Base-by-base conservation (phyloP, 1,284 basidiomycete species). In the Pisolithus thermaeus region DNA sequence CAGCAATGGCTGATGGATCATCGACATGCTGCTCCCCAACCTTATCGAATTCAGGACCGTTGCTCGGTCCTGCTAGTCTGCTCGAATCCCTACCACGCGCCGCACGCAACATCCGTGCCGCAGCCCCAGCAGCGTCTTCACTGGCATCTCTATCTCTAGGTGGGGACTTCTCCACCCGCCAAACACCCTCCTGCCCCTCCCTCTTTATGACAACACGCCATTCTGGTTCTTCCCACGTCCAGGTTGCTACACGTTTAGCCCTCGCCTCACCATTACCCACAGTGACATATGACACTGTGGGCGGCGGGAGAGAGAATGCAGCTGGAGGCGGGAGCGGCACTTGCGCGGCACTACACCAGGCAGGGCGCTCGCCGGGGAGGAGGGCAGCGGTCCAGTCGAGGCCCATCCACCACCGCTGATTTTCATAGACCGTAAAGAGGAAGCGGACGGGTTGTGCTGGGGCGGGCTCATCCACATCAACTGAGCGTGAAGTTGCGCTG, bases 331-430 rank as follows among this genome's bases (percentile, higher is more conserved):
- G 73, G 4, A 85, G 71, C 23, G 84, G 78, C 2, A 74, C 73
- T 18, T 80, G 78, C 3, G 77, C 64, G 3, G 76, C 66, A 6
- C 83, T 79, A 62, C 83, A 91, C 94, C 94, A 97, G 3, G 89
- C 88, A 0, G 94, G 91, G 1, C 94, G 83, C 66, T 97, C 94
- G 38, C 84, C 82, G 0, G 94, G 94, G 4, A 97, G 78, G 6
- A 97, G 78, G 0, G 94, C 92, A 2, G 90, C 88, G 0, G 94
- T 96, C 91, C 92, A 97, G 70, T 97, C 88, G 39, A 90, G 76
- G 3, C 85, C 87, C 75, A 90, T 79, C 88, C 88, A 91, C 95
- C 94, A 97, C 4, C 94, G 80, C 72, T 97, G 94, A 67, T 97
- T 97, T 69, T 97, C 94, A 64, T 91, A 88, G 27, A 97, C 71